A percentile compares a stretch with the other conserved stretches of the same genome.
These are phyloP conservation scores for Cadophora luteo-olivacea DNA, from an alignment of 2,329 filamentous ascomycete genomes.

Conservation along the genomic window DNA sequence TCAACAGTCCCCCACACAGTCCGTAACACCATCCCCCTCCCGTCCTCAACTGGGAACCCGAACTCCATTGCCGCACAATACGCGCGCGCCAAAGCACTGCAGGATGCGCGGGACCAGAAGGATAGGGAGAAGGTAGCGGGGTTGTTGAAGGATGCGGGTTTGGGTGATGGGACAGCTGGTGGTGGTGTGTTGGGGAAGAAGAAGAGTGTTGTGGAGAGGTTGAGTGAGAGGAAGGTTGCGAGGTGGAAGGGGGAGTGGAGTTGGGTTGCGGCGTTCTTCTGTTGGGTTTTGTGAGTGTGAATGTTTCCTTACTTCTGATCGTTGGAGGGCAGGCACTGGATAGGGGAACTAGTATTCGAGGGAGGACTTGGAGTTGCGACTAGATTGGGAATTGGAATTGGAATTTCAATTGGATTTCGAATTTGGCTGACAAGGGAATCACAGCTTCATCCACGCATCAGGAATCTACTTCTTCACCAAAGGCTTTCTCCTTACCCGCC, in stretches of 20 bases:
- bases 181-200: slow-evolving; percentile 24
- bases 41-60: slow-evolving; percentile 38
- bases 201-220: slow-evolving; percentile 38
- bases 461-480: slow-evolving; percentile 93
- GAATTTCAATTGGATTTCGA: neutral
- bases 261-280: slow-evolving; percentile 42
- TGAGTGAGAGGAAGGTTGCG: slow-evolving; percentile 41
- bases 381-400: neutral
- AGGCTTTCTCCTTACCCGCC: slow-evolving; percentile 89
- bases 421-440: slow-evolving; percentile 28
- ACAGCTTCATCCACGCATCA: slow-evolving; percentile 68
- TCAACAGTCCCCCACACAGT: slow-evolving; percentile 9
- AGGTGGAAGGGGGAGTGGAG: slow-evolving; percentile 41
- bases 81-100: slow-evolving; percentile 41
- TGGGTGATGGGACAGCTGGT: slow-evolving; percentile 4
- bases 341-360: neutral
- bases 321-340: neutral
- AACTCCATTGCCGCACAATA: slow-evolving; percentile 44
- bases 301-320: neutral
- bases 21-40: slow-evolving; percentile 35
- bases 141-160: slow-evolving; percentile 27
- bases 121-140: slow-evolving; percentile 29
- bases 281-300: slow-evolving; percentile 44
- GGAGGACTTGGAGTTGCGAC: neutral
- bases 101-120: slow-evolving; percentile 39